Evolutionary conservation across 2,329 filamentous ascomycete species (phyloP).

Genomic region (Colletotrichum eremochloae): DNA sequence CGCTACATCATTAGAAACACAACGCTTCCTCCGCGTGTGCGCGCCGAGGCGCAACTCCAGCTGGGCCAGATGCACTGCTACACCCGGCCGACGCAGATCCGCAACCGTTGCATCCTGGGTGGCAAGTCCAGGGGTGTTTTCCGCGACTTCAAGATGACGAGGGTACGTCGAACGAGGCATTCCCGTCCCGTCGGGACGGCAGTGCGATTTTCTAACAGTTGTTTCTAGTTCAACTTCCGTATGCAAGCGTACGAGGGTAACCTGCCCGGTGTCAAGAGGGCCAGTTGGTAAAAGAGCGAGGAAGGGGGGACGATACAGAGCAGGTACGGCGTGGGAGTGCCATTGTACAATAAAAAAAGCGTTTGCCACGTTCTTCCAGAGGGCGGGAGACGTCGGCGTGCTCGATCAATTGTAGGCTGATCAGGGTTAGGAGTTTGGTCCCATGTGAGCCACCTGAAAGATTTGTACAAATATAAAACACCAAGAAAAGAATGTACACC

Average conservation of each 20-base stretch:
- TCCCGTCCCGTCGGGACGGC: neutral
- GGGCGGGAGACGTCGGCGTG: neutral
- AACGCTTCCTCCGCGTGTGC: conserved; percentile 81
- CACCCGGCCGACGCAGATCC: conserved; percentile 92
- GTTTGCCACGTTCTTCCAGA: neutral
- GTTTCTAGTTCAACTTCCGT: conserved; percentile 86
- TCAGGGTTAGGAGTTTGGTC: conserved; percentile 17
- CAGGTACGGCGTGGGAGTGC: neutral
- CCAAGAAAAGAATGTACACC: conserved; percentile 27
- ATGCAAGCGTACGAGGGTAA: conserved; percentile 88
- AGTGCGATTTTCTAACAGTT: conserved; percentile 40
- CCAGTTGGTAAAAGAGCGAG: conserved; percentile 81
- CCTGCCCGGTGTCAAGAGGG: conserved; percentile 93
- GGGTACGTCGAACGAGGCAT: conserved; percentile 72
- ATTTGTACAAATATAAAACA: conserved; percentile 25
- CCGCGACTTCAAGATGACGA: conserved; percentile 89
- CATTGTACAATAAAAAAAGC: conserved; percentile 31
- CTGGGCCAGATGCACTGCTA: conserved; percentile 96
- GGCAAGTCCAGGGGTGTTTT: conserved; percentile 94
- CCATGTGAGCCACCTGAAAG: conserved; percentile 5
- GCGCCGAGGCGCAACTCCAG: conserved; percentile 93
- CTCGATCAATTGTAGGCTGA: neutral
- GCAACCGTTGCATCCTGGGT: conserved; percentile 91
- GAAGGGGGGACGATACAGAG: neutral
- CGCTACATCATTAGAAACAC: conserved; percentile 96